Percentiles rank a stretch among this genome's conserved stretches.
Evolutionary conservation across 352 stramenopile genomes (phyloP).

Genomic region (Phytophthora capsici): DNA sequence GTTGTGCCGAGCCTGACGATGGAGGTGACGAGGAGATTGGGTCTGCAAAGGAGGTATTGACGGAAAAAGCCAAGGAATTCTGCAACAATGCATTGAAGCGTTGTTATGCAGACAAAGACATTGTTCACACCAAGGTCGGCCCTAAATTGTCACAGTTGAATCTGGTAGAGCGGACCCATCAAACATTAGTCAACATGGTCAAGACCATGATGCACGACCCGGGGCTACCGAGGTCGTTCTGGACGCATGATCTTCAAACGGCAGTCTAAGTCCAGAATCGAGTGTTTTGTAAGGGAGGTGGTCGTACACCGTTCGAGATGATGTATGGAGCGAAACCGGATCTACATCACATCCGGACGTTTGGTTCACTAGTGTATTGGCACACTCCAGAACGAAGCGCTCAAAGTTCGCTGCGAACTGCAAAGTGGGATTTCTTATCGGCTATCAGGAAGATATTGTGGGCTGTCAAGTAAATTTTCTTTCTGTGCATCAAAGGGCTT

Average conservation of each 20-base stretch:
- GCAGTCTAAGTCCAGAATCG: constrained; percentile 19
- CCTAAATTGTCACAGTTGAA: constrained; percentile 13
- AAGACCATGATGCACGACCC: constrained; percentile 26
- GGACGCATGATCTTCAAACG: constrained; percentile 2
- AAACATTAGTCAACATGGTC: constrained; percentile 8
- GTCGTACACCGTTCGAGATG: constrained; percentile 3
- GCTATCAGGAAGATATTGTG: not conserved
- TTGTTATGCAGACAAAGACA: constrained; percentile 3
- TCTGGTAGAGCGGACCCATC: constrained; percentile 8
- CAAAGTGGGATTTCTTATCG: not conserved
- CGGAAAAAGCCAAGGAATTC: constrained; percentile 21
- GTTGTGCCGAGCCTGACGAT: too few species aligned
- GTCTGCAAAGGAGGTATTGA: not conserved
- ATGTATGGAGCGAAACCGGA: constrained; percentile 9
- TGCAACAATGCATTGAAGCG: constrained; percentile 6
- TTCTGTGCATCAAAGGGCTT: not conserved
- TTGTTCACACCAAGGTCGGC: constrained; percentile 5
- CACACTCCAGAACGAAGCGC: not conserved
- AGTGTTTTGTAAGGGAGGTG: constrained; percentile 11
- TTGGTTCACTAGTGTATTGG: constrained; percentile 8
- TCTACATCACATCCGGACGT: constrained; percentile 12
- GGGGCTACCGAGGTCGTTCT: constrained; percentile 13
- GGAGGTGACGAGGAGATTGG: not conserved
- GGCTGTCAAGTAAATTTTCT: not conserved
- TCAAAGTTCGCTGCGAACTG: not conserved